These are phyloP conservation scores for Pouteria campechiana DNA, from an alignment of 179 eudicot genomes.

Conservation along the genomic window DNA sequence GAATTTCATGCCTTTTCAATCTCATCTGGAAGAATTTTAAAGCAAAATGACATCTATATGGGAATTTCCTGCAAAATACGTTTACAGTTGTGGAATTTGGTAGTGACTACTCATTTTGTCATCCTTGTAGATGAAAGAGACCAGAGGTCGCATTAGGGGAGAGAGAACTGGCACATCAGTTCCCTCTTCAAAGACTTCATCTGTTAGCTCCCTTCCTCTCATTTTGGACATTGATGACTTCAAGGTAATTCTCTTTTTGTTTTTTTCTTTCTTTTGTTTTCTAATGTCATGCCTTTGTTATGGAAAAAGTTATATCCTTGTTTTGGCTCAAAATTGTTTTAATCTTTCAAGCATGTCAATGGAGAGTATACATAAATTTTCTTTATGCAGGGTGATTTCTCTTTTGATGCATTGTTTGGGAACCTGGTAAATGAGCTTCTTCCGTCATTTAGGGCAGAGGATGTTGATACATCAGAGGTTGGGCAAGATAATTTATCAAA, in stretches of 20 bases:
- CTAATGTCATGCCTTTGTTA: no score
- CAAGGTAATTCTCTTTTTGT: conserved; percentile 75
- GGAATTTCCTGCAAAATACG: no score
- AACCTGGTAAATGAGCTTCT: conserved; percentile 78
- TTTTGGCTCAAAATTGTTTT: no score
- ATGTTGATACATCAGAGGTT: conserved; percentile 39
- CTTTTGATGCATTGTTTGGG: conserved; percentile 96
- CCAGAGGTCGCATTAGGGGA: conserved; percentile 20
- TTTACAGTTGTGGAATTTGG: no score
- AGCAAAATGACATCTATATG: no score
- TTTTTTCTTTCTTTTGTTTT: no score
- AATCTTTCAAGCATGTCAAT: not conserved
- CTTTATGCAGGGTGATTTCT: conserved; percentile 74
- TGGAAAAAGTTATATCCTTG: no score
- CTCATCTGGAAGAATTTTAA: no score
- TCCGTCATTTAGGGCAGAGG: conserved; percentile 75
- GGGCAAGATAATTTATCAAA: conserved; percentile 42
- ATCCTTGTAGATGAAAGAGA: conserved; percentile 55
- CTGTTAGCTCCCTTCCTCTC: conserved; percentile 45
- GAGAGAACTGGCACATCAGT: no score
- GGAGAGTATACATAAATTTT: not conserved
- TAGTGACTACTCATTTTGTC: no score
- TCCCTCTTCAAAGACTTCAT: conserved; percentile 19
- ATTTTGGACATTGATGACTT: conserved; percentile 80
- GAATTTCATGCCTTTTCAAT: no score